phyloP scores from a whole-genome alignment of 495 filamentous ascomycete species.

The Aspergillus steynii region DNA sequence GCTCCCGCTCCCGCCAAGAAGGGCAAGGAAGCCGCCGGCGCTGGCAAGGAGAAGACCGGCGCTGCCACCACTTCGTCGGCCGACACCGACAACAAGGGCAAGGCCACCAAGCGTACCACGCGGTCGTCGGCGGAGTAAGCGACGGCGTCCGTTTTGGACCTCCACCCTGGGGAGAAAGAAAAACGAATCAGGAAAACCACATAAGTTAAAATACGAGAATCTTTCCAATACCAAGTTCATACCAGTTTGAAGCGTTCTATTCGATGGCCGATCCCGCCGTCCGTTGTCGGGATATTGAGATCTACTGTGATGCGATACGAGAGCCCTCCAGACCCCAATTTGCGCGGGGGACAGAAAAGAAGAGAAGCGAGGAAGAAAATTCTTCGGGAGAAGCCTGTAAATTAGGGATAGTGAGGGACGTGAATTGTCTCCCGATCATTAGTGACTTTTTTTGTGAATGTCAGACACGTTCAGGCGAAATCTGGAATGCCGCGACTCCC shows the following conservation, averaged over 20 bases:
- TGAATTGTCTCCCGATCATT: not conserved
- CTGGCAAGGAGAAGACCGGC: constrained; percentile 77
- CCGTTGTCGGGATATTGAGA: not conserved
- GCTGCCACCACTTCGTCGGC: constrained; percentile 66
- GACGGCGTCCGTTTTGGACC: not conserved
- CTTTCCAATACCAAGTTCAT: not conserved
- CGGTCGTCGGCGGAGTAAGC: constrained; percentile 55
- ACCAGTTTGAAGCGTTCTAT: not conserved
- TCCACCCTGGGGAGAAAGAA: not conserved
- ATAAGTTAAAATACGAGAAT: not conserved
- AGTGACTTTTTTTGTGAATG: not conserved
- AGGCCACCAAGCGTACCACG: constrained; percentile 64
- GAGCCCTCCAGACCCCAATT: not conserved
- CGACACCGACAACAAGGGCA: constrained; percentile 62
- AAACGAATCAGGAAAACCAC: too few species aligned
- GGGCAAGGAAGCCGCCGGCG: constrained; percentile 69
- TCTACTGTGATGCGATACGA: not conserved
- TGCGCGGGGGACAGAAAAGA: not conserved
- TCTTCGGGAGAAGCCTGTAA: not conserved
- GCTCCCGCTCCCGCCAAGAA: constrained; percentile 60
- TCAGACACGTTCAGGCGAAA: too few species aligned
- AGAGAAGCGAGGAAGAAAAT: not conserved
- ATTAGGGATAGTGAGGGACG: not conserved
- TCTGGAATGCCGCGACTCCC: too few species aligned
- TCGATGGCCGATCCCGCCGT: not conserved